A percentile compares a stretch with the other conserved stretches of the same genome.
Conservation (phyloP, 768 basidiomycete species). For the Collybiopsis confluens region DNA sequence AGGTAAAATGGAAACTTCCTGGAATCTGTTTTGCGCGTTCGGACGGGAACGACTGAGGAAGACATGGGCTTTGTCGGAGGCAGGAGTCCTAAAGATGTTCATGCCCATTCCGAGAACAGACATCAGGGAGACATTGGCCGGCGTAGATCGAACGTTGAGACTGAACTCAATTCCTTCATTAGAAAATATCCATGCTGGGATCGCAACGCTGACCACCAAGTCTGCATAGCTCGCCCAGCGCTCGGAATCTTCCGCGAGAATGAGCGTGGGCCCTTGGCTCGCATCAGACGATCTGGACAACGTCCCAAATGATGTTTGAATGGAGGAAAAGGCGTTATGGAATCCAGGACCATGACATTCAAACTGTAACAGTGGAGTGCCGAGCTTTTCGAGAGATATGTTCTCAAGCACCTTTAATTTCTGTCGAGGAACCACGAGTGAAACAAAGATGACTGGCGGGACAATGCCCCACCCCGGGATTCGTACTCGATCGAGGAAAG, state of each 20-base stretch:
- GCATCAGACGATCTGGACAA: conserved; percentile 12
- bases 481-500: conserved; percentile 9
- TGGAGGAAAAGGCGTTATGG: conserved; percentile 29
- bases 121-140: not conserved
- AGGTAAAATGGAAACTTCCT: not conserved
- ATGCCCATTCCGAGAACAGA: conserved; percentile 22
- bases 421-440: conserved; percentile 29
- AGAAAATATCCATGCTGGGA: conserved; percentile 23
- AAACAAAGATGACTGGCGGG: conserved; percentile 28
- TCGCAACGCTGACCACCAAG: conserved; percentile 20
- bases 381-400: conserved; percentile 6
- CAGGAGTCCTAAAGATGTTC: conserved; percentile 19
- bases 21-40: not conserved
- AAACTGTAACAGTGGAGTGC: conserved; percentile 32
- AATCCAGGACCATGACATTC: conserved; percentile 14
- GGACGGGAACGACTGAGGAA: not conserved
- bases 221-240: conserved; percentile 20
- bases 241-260: conserved; percentile 18
- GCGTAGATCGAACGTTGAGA: conserved; percentile 12
- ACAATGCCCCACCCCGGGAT: conserved; percentile 22
- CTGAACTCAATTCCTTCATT: conserved; percentile 7
- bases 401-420: conserved; percentile 19
- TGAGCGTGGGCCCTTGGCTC: conserved; percentile 8
- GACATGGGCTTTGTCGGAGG: conserved; percentile 24
- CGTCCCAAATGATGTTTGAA: conserved; percentile 20